Conservation (phyloP, 345 rosid genomes). For the Diplotaxis tenuifolia region DNA sequence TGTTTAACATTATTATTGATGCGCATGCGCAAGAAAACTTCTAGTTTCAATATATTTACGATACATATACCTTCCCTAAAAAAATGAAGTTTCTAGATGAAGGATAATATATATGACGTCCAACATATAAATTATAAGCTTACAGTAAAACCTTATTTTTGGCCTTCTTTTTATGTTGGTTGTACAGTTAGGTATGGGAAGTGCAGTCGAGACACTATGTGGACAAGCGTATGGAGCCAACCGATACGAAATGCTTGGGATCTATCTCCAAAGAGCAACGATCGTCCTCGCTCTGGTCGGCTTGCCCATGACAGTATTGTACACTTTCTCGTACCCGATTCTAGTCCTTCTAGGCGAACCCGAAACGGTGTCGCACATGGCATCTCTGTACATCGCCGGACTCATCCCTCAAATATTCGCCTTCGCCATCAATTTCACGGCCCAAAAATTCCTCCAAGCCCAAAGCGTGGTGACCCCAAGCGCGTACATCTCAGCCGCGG, state of each 20-base stretch:
- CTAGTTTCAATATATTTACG: too few species aligned
- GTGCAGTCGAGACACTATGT: constrained; percentile 85
- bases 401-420: constrained; percentile 78
- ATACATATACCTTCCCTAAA: too few species aligned
- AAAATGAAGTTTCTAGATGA: too few species aligned
- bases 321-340: constrained; percentile 56
- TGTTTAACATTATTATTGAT: too few species aligned
- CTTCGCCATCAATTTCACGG: constrained; percentile 65
- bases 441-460: constrained; percentile 66
- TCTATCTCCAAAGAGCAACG: constrained; percentile 76
- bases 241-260: constrained; percentile 60
- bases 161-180: not conserved
- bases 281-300: constrained; percentile 61
- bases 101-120: too few species aligned
- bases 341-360: constrained; percentile 60
- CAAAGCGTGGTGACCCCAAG: constrained; percentile 63
- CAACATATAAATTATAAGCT: too few species aligned
- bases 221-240: constrained; percentile 81
- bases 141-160: not conserved
- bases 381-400: constrained; percentile 59
- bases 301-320: constrained; percentile 49
- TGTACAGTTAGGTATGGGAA: constrained; percentile 73
- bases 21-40: too few species aligned
- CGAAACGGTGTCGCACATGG: constrained; percentile 49
- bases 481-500: constrained; percentile 64